Evolutionary conservation across 2,329 filamentous ascomycete species (phyloP).

Genomic region (Cryphonectria japonica): DNA sequence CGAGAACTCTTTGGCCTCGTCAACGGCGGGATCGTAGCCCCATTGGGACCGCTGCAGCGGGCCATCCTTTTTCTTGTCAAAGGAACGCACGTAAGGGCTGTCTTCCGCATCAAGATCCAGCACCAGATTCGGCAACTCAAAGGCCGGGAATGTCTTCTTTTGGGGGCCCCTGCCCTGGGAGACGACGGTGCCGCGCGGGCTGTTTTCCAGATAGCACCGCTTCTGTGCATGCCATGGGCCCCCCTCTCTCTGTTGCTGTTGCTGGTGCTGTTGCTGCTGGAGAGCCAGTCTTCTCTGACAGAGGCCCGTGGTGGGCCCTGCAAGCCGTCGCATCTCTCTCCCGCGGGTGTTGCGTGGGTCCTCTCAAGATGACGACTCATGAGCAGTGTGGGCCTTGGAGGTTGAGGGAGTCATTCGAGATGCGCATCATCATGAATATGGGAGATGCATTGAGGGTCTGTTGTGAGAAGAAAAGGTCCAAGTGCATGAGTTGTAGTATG

Average conservation of each 20-base stretch:
- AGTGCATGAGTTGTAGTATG: background rate
- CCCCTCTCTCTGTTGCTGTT: background rate
- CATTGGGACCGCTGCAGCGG: conserved; percentile 38
- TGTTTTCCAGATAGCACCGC: conserved; percentile 7
- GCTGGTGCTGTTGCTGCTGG: background rate
- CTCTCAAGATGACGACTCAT: conserved; percentile 14
- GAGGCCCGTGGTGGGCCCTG: conserved; percentile 14
- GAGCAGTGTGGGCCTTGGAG: conserved; percentile 14
- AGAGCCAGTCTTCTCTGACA: conserved; percentile 7
- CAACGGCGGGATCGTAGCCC: conserved; percentile 30
- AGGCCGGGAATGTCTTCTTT: conserved; percentile 27
- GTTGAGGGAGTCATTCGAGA: background rate
- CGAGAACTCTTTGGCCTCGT: conserved; percentile 36
- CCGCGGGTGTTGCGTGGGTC: conserved; percentile 5
- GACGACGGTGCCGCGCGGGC: conserved; percentile 7
- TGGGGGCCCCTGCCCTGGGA: background rate
- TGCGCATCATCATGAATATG: background rate
- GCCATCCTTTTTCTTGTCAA: conserved; percentile 43
- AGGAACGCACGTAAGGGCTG: conserved; percentile 47
- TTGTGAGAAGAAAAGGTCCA: background rate
- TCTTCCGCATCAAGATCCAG: conserved; percentile 58
- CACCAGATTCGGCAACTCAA: conserved; percentile 47
- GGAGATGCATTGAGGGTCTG: background rate
- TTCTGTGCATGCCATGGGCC: background rate
- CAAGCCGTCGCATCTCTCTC: conserved; percentile 16